Percentiles rank a stretch among this genome's conserved stretches.
Conservation (phyloP, 163 green algal species). For the Chlamydomonas reinhardtii region DNA sequence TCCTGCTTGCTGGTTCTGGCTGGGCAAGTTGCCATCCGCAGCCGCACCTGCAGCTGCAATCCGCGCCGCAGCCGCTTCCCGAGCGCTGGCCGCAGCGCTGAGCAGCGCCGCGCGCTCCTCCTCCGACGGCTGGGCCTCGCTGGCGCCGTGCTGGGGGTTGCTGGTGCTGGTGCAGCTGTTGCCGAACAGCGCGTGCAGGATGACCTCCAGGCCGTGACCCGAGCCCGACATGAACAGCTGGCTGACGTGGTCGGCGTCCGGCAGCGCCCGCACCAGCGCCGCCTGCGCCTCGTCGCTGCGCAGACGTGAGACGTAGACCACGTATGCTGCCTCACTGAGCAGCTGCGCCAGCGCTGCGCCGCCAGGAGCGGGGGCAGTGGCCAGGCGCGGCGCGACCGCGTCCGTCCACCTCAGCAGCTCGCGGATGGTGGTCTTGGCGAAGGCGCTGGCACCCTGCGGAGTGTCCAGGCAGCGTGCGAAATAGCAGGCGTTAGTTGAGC, state of each 20-base stretch:
- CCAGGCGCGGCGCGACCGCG: neutral
- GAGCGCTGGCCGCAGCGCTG: no score
- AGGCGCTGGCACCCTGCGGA: neutral
- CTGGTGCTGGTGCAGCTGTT: no score
- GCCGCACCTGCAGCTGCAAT: no score
- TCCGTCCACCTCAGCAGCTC: slow-evolving; percentile 55
- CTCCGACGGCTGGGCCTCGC: no score
- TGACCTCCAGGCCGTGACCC: neutral
- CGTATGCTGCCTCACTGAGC: slow-evolving; percentile 39
- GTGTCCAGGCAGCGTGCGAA: no score
- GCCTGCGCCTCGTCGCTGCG: slow-evolving; percentile 1
- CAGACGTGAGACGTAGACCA: slow-evolving; percentile 50
- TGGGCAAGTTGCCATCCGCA: no score
- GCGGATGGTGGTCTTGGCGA: slow-evolving; percentile 47
- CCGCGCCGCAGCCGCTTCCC: no score
- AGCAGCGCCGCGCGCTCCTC: no score
- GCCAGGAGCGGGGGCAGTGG: neutral
- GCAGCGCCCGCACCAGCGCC: slow-evolving; percentile 5
- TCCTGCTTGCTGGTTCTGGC: no score
- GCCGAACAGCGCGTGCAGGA: neutral
- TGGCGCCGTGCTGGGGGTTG: no score
- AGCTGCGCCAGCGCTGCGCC: neutral
- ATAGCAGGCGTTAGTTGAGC: no score
- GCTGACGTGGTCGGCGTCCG: neutral
- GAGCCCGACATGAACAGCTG: neutral